Percentiles rank a stretch among this genome's conserved stretches.
These are phyloP conservation scores for Coccomyxa subellipsoidea DNA, from an alignment of 163 green algal genomes.

Conservation along the genomic window DNA sequence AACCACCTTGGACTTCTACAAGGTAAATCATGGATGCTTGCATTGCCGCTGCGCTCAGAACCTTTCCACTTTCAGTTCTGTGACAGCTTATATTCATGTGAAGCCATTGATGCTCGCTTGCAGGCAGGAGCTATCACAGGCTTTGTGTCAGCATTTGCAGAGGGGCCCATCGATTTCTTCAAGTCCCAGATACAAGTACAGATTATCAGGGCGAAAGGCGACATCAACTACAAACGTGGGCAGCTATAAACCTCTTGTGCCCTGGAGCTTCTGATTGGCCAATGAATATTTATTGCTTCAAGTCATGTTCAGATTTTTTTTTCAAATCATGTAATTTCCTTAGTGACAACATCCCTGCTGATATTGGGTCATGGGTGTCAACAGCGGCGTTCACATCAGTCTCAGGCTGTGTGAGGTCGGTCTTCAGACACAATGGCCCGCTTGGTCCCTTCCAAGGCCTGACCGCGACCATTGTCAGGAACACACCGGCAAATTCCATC, in stretches of 20 bases:
- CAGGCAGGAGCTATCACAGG: conserved; percentile 83
- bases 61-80: no score
- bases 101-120: background rate
- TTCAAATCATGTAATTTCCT: no score
- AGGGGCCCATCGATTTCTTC: conserved; percentile 95
- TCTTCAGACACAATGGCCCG: conserved; percentile 68
- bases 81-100: no score
- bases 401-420: conserved; percentile 59
- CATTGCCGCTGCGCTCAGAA: no score
- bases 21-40: conserved; percentile 27
- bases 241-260: background rate
- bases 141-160: conserved; percentile 80
- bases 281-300: no score
- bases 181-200: conserved; percentile 93
- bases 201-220: conserved; percentile 76
- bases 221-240: conserved; percentile 81
- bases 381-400: conserved; percentile 83
- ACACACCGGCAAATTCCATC: conserved; percentile 87
- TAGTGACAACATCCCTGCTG: no score
- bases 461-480: conserved; percentile 77
- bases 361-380: background rate
- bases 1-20: conserved; percentile 72
- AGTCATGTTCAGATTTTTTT: no score
- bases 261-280: background rate
- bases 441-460: conserved; percentile 85